A percentile compares a stretch with the other conserved stretches of the same genome.
Evolutionary conservation across 495 filamentous ascomycete species (phyloP).

Genomic region (Daldinia concentrica): DNA sequence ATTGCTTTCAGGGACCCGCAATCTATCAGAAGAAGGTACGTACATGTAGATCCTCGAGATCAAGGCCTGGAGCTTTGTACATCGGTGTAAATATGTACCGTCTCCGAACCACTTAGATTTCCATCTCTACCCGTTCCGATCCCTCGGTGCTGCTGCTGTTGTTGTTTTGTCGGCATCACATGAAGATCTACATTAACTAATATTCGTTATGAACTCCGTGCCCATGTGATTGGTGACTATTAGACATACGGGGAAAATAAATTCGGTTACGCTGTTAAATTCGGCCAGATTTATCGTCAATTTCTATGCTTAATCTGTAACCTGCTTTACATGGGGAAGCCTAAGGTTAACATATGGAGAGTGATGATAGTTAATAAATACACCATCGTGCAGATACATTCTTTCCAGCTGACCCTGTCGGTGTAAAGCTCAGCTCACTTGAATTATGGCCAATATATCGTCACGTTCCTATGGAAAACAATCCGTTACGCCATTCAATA

Average conservation of each 20-base stretch:
- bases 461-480: neutral
- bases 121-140: neutral
- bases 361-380: neutral
- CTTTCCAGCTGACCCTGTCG: neutral
- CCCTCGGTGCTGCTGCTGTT: neutral
- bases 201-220: no score
- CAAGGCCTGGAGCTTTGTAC: neutral
- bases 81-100: slow-evolving; percentile 36
- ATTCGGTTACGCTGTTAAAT: neutral
- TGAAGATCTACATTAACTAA: neutral
- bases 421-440: neutral
- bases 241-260: no score
- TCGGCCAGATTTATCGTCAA: no score
- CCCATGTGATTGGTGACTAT: no score
- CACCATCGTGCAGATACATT: slow-evolving; percentile 20
- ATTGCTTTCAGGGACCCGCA: slow-evolving; percentile 28
- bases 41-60: neutral
- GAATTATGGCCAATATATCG: neutral
- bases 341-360: no score
- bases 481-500: slow-evolving; percentile 10
- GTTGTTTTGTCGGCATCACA: neutral
- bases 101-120: slow-evolving; percentile 18
- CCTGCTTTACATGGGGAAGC: neutral
- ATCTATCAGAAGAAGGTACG: slow-evolving; percentile 10
- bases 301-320: no score